Percentiles rank a stretch among this genome's conserved stretches.
Evolutionary conservation across 768 basidiomycete species (phyloP).

Genomic region (Podaxis sp.): DNA sequence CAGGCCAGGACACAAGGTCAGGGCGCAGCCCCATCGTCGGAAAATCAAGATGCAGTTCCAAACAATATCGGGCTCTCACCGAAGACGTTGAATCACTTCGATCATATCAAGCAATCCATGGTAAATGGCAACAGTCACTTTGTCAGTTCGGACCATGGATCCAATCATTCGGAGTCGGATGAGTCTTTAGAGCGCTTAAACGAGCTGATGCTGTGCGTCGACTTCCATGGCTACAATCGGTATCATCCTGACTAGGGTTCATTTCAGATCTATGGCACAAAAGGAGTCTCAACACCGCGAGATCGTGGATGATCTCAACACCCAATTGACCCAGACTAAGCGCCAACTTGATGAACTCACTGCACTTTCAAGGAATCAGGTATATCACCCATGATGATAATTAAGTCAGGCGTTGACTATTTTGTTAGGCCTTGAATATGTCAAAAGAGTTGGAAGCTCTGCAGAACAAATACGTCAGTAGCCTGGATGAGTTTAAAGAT

Average conservation of each 20-base stretch:
- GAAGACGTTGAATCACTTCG: slow-evolving; percentile 71
- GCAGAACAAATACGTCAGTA: slow-evolving; percentile 47
- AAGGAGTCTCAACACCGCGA: slow-evolving; percentile 92
- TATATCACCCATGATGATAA: slow-evolving; percentile 29
- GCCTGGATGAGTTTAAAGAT: slow-evolving; percentile 22
- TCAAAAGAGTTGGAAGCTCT: slow-evolving; percentile 82
- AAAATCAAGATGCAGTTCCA: slow-evolving; percentile 25
- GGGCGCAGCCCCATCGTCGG: slow-evolving; percentile 16
- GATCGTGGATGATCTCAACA: slow-evolving; percentile 67
- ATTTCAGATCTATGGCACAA: slow-evolving; percentile 88
- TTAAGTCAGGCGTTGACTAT: slow-evolving; percentile 1
- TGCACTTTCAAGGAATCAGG: slow-evolving; percentile 83
- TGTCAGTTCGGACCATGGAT: slow-evolving; percentile 34
- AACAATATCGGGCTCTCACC: slow-evolving; percentile 55
- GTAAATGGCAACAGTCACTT: slow-evolving; percentile 44
- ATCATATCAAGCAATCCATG: slow-evolving; percentile 70
- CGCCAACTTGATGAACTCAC: slow-evolving; percentile 82
- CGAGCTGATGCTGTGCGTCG: slow-evolving; percentile 85
- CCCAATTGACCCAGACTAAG: slow-evolving; percentile 65
- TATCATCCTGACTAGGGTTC: slow-evolving; percentile 16
- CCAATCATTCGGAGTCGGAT: slow-evolving; percentile 52
- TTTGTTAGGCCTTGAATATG: slow-evolving; percentile 74
- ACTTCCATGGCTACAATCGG: background rate
- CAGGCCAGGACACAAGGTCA: slow-evolving; percentile 11
- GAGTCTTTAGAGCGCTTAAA: slow-evolving; percentile 81